Percentiles rank a stretch among this genome's conserved stretches.
phyloP scores from a whole-genome alignment of 129 eudicot species.

The Chrysanthemum lavandulifolium region DNA sequence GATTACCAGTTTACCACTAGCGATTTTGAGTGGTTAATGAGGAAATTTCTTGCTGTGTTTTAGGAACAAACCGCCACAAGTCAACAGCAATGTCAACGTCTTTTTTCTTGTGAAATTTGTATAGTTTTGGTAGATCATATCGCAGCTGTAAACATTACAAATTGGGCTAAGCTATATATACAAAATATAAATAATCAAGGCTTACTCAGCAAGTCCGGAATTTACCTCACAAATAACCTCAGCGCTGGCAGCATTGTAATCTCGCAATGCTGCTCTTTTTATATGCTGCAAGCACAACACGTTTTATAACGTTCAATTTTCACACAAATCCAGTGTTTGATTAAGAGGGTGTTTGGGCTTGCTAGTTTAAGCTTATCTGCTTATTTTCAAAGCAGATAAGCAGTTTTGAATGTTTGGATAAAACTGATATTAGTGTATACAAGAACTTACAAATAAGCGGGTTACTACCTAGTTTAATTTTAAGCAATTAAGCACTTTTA shows the following conservation, averaged over 20 bases:
- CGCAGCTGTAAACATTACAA: slow-evolving; percentile 57
- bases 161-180: neutral
- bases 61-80: slow-evolving; percentile 95
- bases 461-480: no score
- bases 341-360: neutral
- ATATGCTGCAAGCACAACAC: slow-evolving; percentile 52
- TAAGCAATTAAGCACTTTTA: no score
- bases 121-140: slow-evolving; percentile 78
- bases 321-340: neutral
- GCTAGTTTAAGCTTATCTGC: no score
- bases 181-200: neutral
- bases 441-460: no score
- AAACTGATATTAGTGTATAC: no score
- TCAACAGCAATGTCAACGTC: slow-evolving; percentile 91
- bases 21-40: slow-evolving; percentile 6
- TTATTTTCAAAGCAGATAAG: no score
- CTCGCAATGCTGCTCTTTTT: slow-evolving; percentile 74
- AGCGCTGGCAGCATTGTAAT: slow-evolving; percentile 78
- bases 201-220: neutral
- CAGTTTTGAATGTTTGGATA: no score
- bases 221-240: slow-evolving; percentile 93
- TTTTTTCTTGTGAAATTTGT: slow-evolving; percentile 96
- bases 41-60: slow-evolving; percentile 21
- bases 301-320: slow-evolving; percentile 2
- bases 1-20: neutral